Evolutionary conservation across 768 basidiomycete genomes (phyloP), one percentile per base, ranked within the genome.

Genomic region (Boletus sensibilis): DNA sequence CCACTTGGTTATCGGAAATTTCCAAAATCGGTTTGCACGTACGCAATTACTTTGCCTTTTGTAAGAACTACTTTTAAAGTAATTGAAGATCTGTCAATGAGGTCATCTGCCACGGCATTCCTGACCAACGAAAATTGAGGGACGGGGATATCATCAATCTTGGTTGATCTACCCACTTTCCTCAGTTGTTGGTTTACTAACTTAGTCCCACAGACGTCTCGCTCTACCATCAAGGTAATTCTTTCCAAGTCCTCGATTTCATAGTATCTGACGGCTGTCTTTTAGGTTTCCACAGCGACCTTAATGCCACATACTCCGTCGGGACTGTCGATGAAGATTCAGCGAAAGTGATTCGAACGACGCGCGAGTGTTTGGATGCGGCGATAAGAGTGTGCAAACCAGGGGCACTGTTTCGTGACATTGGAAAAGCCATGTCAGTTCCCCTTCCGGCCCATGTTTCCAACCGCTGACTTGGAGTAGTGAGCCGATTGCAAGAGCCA

Each of bases 131-230:
- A 59, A 87, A 85, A 65, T 72, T 94, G 61, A 81, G 81, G 64
- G 92, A 98, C 61, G 97, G 97, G 18, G 97, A 99, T 74, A 98
- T 98, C 62, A 78, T 98, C 70, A 99, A 99, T 74, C 85, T 99
- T 50, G 94, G 91, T 88, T 59, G 56, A 78, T 68, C 53, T 50
- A 39, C 56, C 50, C 40, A 54, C 35, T 40, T 51, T 37, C 50
- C 41, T 37, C 54, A 38, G 35, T 56, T 55, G 43, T 47, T 52
- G 55, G 44, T 37, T 59, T 59, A 47, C 66, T 68, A 50, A 67
- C 55, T 31, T 49, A 23, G 37, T 37, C 40, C 37, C 25, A 18
- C 60, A 92, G 94, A 96, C 67, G 81, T 96, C 37, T 80, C 88
- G 2, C 71, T 94, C 11, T 96, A 86, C 72, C 83, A 90, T 64